Conservation (phyloP, 169 alveolate genomes). For the Cardiosporidium cionae region DNA sequence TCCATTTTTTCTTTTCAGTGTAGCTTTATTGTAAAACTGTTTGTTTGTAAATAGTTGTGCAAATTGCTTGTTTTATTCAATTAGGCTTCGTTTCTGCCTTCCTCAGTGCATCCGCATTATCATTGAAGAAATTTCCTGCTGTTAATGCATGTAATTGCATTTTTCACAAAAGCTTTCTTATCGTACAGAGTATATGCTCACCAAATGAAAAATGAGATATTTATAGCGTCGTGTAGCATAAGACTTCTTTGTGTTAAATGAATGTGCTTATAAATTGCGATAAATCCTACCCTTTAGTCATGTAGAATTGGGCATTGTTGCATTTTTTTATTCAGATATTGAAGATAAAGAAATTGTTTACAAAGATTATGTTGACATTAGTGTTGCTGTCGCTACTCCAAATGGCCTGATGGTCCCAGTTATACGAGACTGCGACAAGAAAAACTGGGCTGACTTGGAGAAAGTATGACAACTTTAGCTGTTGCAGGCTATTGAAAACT, state of each 20-base stretch:
- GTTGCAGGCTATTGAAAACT: neutral
- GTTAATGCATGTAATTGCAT: constrained; percentile 57
- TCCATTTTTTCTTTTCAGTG: neutral
- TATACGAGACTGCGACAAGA: constrained; percentile 76
- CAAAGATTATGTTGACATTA: constrained; percentile 82
- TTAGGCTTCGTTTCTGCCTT: constrained; percentile 72
- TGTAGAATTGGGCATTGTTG: neutral
- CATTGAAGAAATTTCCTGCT: constrained; percentile 64
- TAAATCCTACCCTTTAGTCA: neutral
- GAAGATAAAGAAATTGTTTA: constrained; percentile 77
- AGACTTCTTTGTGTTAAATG: neutral
- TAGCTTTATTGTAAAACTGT: neutral
- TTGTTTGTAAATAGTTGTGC: neutral
- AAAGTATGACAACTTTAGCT: constrained; percentile 30
- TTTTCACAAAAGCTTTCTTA: too few relatives aligned
- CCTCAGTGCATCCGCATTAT: constrained; percentile 60
- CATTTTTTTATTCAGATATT: constrained; percentile 17
- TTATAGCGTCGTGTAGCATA: neutral
- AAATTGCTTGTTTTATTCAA: constrained; percentile 15
- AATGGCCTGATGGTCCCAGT: constrained; percentile 91
- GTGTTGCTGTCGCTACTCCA: constrained; percentile 95
- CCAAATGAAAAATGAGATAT: too few relatives aligned
- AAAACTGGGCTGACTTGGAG: constrained; percentile 77
- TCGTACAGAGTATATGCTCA: too few relatives aligned
- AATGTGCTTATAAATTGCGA: neutral